Evolutionary conservation across 495 filamentous ascomycete genomes (phyloP), one percentile per base, ranked within the genome.

Genomic region (Neurospora sp.): DNA sequence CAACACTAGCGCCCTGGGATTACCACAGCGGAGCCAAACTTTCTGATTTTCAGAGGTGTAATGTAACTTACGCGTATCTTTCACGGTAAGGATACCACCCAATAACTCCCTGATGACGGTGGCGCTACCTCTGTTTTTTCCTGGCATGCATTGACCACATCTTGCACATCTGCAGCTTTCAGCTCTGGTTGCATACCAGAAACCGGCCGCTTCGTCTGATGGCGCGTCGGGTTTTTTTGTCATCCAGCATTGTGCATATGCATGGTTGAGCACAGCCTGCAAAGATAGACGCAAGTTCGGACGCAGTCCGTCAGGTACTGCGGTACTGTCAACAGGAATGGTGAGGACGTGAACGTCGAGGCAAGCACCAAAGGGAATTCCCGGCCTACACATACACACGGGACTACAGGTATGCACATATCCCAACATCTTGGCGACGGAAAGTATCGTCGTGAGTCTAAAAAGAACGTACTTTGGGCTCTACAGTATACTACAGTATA

Each of bases 231-330:
- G 62, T 72, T 78, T 80, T 80, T 78, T 78, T 73, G 74, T 77
- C 74, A 76, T 77, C 76, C 76, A 78, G 76, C 74, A 78, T 76
- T 76, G 76, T 75, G 78, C 81, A 81, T 84, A 82, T 85, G 82
- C 83, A 85, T 73, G 81, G 81, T 76, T 74, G 77, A 80, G 81
- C 84, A 84, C 83, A 84, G 84, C 83, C 83, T 78, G 74, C 81
- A 69, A 54, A 39, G 66, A 70, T 34, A 69, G 39, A 43, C n/a
- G 24, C 21, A 54, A 48, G n/a, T 21, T 21, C 43, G 43, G 43
- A 48, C 43, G 43, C 45, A 54, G 48, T 59, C 48, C 28, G 48
- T 59, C 48, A 59, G 45, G 48, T 59, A 59, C 48, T 59, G 5
- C 48, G 48, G 48, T 59, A 28, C 48, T 59, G 48, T 59, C 11